Evolutionary conservation across 2,329 filamentous ascomycete genomes (phyloP).

Genomic region (Colletotrichum costaricense): DNA sequence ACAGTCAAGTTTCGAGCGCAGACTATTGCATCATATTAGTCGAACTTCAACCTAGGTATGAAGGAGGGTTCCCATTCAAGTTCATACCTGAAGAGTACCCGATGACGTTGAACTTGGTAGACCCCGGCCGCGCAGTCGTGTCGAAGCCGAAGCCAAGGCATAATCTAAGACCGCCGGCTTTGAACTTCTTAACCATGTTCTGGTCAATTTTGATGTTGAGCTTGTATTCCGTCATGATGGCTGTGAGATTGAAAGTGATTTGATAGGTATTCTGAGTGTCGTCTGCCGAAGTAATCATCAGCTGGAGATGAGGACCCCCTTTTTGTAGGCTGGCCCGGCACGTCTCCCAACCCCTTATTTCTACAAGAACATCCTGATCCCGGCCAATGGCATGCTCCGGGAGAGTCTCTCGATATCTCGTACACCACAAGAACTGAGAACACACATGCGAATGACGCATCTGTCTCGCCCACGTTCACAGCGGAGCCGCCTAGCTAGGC

Average conservation of each 20-base stretch:
- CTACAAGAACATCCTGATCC: not conserved
- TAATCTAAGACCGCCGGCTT: not conserved
- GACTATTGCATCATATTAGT: not conserved
- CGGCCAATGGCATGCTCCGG: not conserved
- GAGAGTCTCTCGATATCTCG: not conserved
- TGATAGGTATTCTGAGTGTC: not conserved
- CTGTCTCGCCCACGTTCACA: not conserved
- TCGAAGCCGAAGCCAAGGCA: slow-evolving; percentile 13
- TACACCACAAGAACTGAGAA: not conserved
- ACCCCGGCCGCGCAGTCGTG: slow-evolving; percentile 1
- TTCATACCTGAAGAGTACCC: slow-evolving; percentile 1
- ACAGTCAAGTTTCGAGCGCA: slow-evolving; percentile 5
- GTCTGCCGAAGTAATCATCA: not conserved
- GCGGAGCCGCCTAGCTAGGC: not conserved
- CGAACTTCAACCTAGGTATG: not conserved
- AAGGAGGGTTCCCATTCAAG: not conserved
- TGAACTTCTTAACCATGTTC: not conserved
- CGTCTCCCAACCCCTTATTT: not conserved
- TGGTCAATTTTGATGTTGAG: slow-evolving; percentile 3
- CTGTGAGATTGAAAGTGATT: not conserved
- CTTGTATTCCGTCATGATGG: not conserved
- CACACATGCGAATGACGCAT: not conserved
- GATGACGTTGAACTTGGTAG: slow-evolving; percentile 12
- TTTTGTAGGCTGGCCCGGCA: not conserved
- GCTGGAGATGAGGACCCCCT: not conserved